Evolutionary conservation across 305 asterid genomes (phyloP), one percentile per base, ranked within the genome.

Genomic region (Fraxinus latifolia): DNA sequence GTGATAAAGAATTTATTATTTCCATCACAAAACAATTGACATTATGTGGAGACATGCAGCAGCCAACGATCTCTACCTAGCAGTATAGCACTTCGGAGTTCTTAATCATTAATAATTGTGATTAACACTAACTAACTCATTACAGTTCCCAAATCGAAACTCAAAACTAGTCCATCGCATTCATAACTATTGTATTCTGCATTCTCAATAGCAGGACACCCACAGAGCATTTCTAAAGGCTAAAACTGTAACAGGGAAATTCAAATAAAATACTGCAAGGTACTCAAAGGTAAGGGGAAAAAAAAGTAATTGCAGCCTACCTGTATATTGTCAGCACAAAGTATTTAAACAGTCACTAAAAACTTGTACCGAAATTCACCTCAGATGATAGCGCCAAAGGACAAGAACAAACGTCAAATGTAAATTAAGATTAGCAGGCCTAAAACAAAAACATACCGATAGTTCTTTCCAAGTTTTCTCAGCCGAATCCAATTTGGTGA

Each of bases 381-480:
- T 47, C 19, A 72, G 77, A 21, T 34, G 39, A 44, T 15, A 11
- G 29, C 47, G 39, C 58, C 36, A 60, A 82, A 84, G 21, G 25
- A 50, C 47, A 75, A 70, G 44, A 74, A 78, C 32, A 4, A 23
- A 76, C 7, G 27, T 27, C n/a, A 68, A 12, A 2, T 8, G 29
- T 1, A 32, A 34, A 31, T 60, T 14, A 33, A 15, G 80, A 67
- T 14, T 53, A n/a, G 8, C 21, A 55, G 67, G 27, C 23, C 32
- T 58, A n/a, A 81, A 42, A 21, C 39, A 23, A 74, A 55, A 15
- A 68, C 90, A 60, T 91, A 95, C 99, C 97, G 98, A 94, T 83
- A 95, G 84, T 60, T 95, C 97, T 82, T 89, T 93, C 97, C 97
- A 95, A 65, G 97, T 95, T 88, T 86, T 94, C 93, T 94, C 97